Conservation (phyloP, 768 basidiomycete genomes). For the Phanerochaete sordida region DNA sequence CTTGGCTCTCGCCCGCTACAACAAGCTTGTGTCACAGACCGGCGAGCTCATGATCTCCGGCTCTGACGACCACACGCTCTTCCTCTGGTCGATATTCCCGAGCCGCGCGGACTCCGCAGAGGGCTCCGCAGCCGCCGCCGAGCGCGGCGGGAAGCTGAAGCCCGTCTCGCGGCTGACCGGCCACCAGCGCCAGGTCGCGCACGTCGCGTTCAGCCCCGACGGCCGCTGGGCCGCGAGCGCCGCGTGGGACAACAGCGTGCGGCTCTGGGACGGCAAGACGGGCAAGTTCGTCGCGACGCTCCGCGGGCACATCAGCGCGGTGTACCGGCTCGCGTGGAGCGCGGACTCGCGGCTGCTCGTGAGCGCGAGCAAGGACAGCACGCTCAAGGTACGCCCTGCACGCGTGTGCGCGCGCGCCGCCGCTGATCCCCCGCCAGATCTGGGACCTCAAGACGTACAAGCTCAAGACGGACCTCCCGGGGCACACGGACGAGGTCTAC, state of each 20-base stretch:
- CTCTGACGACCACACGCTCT: conserved; percentile 97
- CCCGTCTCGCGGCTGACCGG: conserved; percentile 82
- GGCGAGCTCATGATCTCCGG: conserved; percentile 92
- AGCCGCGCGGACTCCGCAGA: conserved; percentile 29
- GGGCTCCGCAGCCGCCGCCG: conserved; percentile 33
- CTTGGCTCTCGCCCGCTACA: conserved; percentile 76
- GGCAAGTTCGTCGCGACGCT: conserved; percentile 89
- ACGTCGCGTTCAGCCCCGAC: conserved; percentile 94
- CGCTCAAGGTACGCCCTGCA: conserved; percentile 68
- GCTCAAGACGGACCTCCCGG: conserved; percentile 89
- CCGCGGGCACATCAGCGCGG: conserved; percentile 90
- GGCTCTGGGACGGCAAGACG: conserved; percentile 85
- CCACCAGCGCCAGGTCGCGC: conserved; percentile 91
- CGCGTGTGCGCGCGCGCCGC: background rate
- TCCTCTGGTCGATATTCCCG: conserved; percentile 88
- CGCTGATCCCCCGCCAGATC: conserved; percentile 45
- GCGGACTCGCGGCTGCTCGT: conserved; percentile 90
- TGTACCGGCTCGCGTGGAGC: conserved; percentile 94
- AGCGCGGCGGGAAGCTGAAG: conserved; percentile 51
- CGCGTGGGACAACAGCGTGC: conserved; percentile 86
- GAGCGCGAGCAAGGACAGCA: conserved; percentile 94
- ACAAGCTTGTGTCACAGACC: conserved; percentile 51
- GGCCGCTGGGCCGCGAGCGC: conserved; percentile 90
- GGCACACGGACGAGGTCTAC: conserved; percentile 97
- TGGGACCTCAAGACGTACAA: conserved; percentile 98